A percentile compares a stretch with the other conserved stretches of the same genome.
Conservation (phyloP, 441 rosid species). For the Pelargonium myrrhifolium region DNA sequence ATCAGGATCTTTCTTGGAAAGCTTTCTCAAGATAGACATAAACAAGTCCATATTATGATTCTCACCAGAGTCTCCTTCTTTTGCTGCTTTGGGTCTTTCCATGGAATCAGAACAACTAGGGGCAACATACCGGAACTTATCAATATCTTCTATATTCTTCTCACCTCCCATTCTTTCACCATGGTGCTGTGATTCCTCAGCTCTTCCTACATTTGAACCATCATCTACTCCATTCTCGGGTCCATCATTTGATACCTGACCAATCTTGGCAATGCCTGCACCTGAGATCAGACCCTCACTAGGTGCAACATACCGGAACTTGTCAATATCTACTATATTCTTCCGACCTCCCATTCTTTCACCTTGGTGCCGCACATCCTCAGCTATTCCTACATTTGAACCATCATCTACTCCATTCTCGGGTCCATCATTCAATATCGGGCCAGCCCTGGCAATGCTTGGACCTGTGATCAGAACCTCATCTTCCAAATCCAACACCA, state of each 20-base stretch:
- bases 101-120: constrained; percentile 4
- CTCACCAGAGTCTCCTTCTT: not conserved
- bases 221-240: not conserved
- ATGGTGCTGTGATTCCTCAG: not conserved
- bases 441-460: not conserved
- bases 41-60: not conserved
- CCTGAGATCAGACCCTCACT: not conserved
- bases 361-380: not conserved
- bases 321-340: constrained; percentile 23
- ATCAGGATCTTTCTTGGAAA: constrained; percentile 13
- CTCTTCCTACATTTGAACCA: not conserved
- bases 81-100: not conserved
- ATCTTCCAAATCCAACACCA: too few relatives aligned
- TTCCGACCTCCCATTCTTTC: not conserved
- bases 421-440: not conserved
- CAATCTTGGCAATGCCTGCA: not conserved
- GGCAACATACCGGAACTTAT: constrained; percentile 20
- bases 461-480: not conserved
- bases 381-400: not conserved
- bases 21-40: constrained; percentile 24
- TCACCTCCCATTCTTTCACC: not conserved
- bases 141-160: constrained; percentile 22
- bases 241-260: not conserved
- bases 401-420: not conserved
- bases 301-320: constrained; percentile 18